These are phyloP conservation scores for Ephemerocybe angulata DNA, from an alignment of 768 basidiomycete species.

Conservation along the genomic window DNA sequence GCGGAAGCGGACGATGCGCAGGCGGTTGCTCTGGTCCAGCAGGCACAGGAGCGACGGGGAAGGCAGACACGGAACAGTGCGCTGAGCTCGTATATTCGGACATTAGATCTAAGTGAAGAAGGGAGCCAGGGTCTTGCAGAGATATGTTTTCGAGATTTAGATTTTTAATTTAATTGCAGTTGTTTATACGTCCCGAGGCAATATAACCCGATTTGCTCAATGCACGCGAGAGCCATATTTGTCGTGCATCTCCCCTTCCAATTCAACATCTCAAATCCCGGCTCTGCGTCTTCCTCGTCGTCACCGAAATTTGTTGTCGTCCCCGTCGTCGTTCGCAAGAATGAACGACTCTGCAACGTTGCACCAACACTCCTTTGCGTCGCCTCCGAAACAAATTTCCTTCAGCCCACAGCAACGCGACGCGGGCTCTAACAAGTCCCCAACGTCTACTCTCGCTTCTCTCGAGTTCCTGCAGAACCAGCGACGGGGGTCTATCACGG, in stretches of 20 bases:
- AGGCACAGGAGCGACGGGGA: conserved; percentile 27
- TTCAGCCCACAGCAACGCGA: conserved; percentile 2
- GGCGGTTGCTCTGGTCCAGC: conserved; percentile 27
- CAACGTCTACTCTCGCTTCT: conserved; percentile 65
- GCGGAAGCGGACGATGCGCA: conserved; percentile 60
- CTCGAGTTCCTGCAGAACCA: conserved; percentile 78
- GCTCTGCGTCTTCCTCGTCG: conserved; percentile 11
- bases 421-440: conserved; percentile 47
- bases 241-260: conserved; percentile 15
- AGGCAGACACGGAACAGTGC: conserved; percentile 59
- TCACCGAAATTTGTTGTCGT: conserved; percentile 10
- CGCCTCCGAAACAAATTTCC: conserved; percentile 1
- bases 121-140: conserved; percentile 30
- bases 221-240: conserved; percentile 29
- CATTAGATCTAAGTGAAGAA: conserved; percentile 35
- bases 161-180: conserved; percentile 8
- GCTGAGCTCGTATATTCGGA: conserved; percentile 41
- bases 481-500: conserved; percentile 79
- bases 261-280: conserved; percentile 18
- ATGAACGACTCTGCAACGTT: conserved; percentile 3
- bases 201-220: conserved; percentile 38
- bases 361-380: background rate
- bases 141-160: conserved; percentile 20
- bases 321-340: conserved; percentile 11
- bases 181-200: conserved; percentile 27